phyloP scores from a whole-genome alignment of 331 rosid species.

The Pyracantha coccinea region DNA sequence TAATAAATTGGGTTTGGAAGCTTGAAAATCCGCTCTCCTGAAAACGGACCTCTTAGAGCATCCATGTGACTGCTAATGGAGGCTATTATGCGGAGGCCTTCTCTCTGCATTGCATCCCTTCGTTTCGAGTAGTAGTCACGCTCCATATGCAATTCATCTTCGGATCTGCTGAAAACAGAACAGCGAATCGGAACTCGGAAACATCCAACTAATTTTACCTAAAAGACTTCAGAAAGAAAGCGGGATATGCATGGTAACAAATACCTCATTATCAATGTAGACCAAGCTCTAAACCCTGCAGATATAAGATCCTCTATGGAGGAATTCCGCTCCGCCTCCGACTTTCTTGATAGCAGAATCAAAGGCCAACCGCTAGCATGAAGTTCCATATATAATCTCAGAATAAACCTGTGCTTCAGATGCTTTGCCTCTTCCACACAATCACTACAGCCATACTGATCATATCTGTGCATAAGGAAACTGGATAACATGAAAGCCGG shows the following conservation, averaged over 20 bases:
- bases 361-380: constrained; percentile 60
- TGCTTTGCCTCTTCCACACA: constrained; percentile 36
- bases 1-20: constrained; percentile 46
- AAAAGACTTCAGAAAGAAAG: background rate
- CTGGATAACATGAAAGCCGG: background rate
- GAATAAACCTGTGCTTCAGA: constrained; percentile 38
- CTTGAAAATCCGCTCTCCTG: constrained; percentile 37
- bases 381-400: constrained; percentile 44
- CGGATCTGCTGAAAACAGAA: constrained; percentile 35
- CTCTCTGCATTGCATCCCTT: constrained; percentile 34
- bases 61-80: constrained; percentile 56
- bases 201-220: background rate
- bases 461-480: constrained; percentile 27
- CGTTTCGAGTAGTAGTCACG: constrained; percentile 37
- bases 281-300: constrained; percentile 55
- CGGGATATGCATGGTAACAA: background rate
- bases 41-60: constrained; percentile 30
- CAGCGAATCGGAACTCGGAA: background rate
- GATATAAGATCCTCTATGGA: constrained; percentile 44
- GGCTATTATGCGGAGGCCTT: constrained; percentile 44
- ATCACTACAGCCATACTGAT: constrained; percentile 26
- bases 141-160: constrained; percentile 37
- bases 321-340: constrained; percentile 29
- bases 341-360: constrained; percentile 54
- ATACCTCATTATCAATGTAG: constrained; percentile 74